Percentiles rank a stretch among this genome's conserved stretches.
phyloP scores from a whole-genome alignment of 345 rosid genomes.

The Gossypium longicalyx region DNA sequence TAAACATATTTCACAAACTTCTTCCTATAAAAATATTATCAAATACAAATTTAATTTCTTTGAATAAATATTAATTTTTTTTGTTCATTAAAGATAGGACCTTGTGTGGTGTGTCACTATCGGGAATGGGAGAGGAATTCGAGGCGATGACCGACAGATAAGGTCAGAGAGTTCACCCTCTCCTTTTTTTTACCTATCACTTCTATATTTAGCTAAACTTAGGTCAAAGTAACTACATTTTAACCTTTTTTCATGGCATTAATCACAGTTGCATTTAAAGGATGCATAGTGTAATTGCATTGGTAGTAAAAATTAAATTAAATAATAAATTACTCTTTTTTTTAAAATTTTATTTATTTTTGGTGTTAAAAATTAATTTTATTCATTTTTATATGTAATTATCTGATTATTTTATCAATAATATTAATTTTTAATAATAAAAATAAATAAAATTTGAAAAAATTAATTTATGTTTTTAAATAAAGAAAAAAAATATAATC shows the following conservation, averaged over 20 bases:
- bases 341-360: too few species aligned
- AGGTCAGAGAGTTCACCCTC: conserved; percentile 36
- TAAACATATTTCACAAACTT: too few species aligned
- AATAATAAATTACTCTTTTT: rapidly evolving
- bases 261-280: background rate
- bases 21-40: too few species aligned
- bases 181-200: conserved; percentile 18
- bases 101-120: conserved; percentile 52
- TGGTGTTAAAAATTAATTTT: too few species aligned
- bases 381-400: too few species aligned
- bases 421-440: too few species aligned
- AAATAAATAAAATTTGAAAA: too few species aligned
- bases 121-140: conserved; percentile 36
- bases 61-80: too few species aligned
- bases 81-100: conserved; percentile 17
- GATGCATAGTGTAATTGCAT: too few species aligned
- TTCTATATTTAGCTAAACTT: conserved; percentile 18
- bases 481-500: too few species aligned
- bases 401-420: rapidly evolving
- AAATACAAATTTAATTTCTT: background rate
- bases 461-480: too few species aligned
- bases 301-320: too few species aligned
- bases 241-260: background rate
- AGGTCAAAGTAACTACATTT: conserved; percentile 26
- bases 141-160: conserved; percentile 52